Conservation (phyloP, 345 rosid species). For the Syzygium oleosum region DNA sequence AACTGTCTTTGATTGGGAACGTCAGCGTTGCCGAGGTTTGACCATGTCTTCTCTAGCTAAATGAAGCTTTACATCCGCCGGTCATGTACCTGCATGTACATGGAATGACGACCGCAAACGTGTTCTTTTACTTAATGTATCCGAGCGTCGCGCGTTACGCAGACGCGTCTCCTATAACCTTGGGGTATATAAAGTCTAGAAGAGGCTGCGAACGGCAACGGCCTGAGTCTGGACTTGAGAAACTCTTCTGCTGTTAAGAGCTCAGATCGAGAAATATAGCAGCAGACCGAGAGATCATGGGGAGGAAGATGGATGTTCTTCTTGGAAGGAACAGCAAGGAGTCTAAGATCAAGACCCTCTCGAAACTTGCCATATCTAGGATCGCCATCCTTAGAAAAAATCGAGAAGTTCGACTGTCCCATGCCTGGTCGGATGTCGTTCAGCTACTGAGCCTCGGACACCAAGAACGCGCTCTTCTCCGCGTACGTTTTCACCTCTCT, state of each 20-base stretch:
- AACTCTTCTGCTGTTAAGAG: background rate
- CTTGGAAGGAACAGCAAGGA: conserved; percentile 28
- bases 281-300: conserved; percentile 7
- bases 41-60: background rate
- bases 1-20: background rate
- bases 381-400: conserved; percentile 33
- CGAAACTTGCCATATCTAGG: conserved; percentile 40
- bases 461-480: conserved; percentile 36
- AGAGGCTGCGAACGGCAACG: background rate
- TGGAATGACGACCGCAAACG: background rate
- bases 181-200: background rate
- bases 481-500: conserved; percentile 11
- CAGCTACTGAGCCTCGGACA: conserved; percentile 41
- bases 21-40: background rate
- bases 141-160: background rate
- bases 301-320: conserved; percentile 12
- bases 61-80: background rate
- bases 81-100: background rate
- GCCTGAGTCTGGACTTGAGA: background rate
- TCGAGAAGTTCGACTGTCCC: conserved; percentile 21
- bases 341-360: conserved; percentile 23
- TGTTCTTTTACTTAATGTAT: background rate
- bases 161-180: background rate
- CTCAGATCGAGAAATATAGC: background rate
- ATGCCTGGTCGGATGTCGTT: conserved; percentile 35